Evolutionary conservation across 371 early-diverging fungal genomes (phyloP).

Genomic region (Catenaria anguillulae): DNA sequence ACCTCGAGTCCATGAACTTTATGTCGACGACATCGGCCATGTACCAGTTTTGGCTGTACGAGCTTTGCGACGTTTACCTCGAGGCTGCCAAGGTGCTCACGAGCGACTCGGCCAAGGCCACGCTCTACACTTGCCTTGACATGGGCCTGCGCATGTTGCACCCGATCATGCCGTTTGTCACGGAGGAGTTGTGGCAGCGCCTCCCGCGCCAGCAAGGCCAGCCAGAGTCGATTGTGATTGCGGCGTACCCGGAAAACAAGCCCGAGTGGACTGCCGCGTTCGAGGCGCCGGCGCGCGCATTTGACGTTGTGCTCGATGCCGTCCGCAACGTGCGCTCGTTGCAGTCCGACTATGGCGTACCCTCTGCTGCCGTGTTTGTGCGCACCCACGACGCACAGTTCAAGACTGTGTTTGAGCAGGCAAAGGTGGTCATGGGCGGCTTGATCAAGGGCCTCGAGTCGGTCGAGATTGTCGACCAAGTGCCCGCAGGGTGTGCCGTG

Average conservation of each 20-base stretch:
- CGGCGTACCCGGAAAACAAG: conserved; percentile 19
- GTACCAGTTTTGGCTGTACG: conserved; percentile 93
- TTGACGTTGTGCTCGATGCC: conserved; percentile 59
- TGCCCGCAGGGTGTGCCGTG: conserved; percentile 62
- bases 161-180: conserved; percentile 99
- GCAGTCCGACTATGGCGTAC: conserved; percentile 47
- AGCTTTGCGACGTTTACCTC: conserved; percentile 96
- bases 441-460: conserved; percentile 59
- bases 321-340: conserved; percentile 62
- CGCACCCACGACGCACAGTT: conserved; percentile 13
- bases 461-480: conserved; percentile 32
- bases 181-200: conserved; percentile 89
- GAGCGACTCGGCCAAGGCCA: conserved; percentile 14
- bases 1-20: conserved; percentile 78
- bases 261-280: conserved; percentile 20
- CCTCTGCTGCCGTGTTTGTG: conserved; percentile 22
- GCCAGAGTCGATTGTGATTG: conserved; percentile 23
- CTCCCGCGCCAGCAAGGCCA: conserved; percentile 14
- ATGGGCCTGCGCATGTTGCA: conserved; percentile 84
- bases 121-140: conserved; percentile 86
- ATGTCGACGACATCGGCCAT: conserved; percentile 84
- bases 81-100: conserved; percentile 24
- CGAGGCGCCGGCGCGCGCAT: conserved; percentile 47
- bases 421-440: conserved; percentile 39
- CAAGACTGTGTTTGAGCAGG: conserved; percentile 21